Evolutionary conservation across 306 rosid genomes (phyloP), one percentile per base, ranked within the genome.

Genomic region (Rosa persica): DNA sequence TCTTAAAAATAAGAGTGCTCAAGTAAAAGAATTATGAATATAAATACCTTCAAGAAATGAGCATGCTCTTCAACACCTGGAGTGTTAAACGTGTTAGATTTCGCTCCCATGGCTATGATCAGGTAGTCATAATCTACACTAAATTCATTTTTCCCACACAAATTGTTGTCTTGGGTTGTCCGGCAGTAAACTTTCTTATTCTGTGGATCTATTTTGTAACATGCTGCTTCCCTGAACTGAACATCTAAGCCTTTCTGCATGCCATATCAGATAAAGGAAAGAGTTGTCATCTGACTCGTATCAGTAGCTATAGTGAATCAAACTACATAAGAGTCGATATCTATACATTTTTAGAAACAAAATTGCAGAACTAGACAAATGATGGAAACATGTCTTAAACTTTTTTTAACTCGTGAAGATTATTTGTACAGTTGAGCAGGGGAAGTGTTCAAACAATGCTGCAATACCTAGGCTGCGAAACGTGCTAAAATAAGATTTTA

Each of bases 21-120:
- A 23, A 58, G 40, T 40, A 6, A 54, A 36, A 57, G 42, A 64
- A 62, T 15, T 27, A 47, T 12, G 20, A 44, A 8, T 8, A 51
- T 12, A 30, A 6, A 72, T 77, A 90, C 96, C 92, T 93, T 93
- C 84, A 93, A 80, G 86, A 93, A 89, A 66, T 93, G 98, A 72
- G 93, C 81, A 71, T 93, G 76, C 76, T 93, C 93, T 66, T 81
- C 91, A 34, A 93, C 96, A 71, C 98, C 98, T 30, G 98, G 96
- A 19, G 96, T 93, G 62, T 90, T 90, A 79, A 93, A 93, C 65
- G 94, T 93, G 81, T 93, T 93, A 51, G 91, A 88, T 78, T 84
- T 87, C 27, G 94, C 98, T 49, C 98, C 96, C 75, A 90, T 89
- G 2, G 81, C 88, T 20, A 93, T 79, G 46, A 93, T 79, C 70